Evolutionary conservation across 176 grass and related monocot species (phyloP), one percentile per base, ranked within the genome.

Genomic region (Zizania latifolia): DNA sequence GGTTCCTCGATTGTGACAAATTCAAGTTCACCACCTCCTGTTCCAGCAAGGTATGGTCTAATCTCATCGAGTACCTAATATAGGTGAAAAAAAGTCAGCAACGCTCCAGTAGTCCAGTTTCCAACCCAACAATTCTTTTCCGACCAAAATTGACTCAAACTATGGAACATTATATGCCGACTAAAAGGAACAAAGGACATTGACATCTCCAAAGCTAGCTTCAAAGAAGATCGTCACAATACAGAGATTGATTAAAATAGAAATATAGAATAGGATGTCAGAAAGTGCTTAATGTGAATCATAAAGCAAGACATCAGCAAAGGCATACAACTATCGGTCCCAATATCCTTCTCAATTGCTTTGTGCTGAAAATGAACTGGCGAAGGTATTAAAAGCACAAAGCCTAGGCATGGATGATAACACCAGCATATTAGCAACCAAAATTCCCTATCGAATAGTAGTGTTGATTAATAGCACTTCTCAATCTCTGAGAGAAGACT

Each of bases 51-150:
- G 84, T 94, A 99, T 23, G 95, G 95, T 84, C 95, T 94, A 29
- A 99, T 99, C 76, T 94, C 95, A 13, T 92, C 82, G 30, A 99
- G 95, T 32, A 99, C 95, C 95, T 99, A 75, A 65, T 27, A 71
- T 30, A 21, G 27, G 8, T 33, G 15, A 81, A 81, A 55, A 37
- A n/a, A 66, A 22, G 39, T 76, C 36, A 79, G 27, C 35, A 55
- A 30, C 10, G 41, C 19, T 38, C 56, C 11, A 77, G 12, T 4
- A 44, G 10, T 26, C 24, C 3, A 82, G 12, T 19, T 63, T 55
- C 21, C 63, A 71, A 21, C 33, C 5, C 35, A 28, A 7, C 5
- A 11, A 19, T 12, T 50, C 22, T 28, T 19, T 36, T 10, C 0
- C 2, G 28, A 14, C 5, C 32, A 53, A 23, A 55, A 40, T 50